Percentiles rank a stretch among this genome's conserved stretches.
phyloP scores from a whole-genome alignment of 1,284 basidiomycete species.

The Pseudozyma hubeiensis region DNA sequence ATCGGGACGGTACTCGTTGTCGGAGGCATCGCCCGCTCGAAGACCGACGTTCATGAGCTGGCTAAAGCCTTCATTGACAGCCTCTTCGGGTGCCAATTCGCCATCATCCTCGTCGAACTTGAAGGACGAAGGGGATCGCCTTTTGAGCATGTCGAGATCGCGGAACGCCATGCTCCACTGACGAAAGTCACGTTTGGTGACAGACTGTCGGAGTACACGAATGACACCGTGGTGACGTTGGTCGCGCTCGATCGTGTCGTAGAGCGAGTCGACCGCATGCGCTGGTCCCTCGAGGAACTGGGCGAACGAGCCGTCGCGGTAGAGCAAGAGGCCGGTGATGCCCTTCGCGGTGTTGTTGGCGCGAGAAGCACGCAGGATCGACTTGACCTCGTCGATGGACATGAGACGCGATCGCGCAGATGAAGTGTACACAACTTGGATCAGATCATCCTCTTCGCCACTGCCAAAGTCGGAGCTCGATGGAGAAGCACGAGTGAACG shows the following conservation, averaged over 20 bases:
- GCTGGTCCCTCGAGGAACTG: constrained; percentile 52
- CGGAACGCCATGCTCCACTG: constrained; percentile 55
- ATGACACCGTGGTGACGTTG: constrained; percentile 44
- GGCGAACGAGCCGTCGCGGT: constrained; percentile 49
- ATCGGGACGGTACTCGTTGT: constrained; percentile 40
- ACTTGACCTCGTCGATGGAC: constrained; percentile 22
- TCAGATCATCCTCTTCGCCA: constrained; percentile 22
- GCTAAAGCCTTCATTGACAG: constrained; percentile 36
- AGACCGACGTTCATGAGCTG: constrained; percentile 49
- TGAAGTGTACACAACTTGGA: constrained; percentile 53
- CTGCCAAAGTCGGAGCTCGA: constrained; percentile 8
- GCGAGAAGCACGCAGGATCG: constrained; percentile 36
- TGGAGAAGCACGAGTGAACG: constrained; percentile 10
- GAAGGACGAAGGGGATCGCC: constrained; percentile 1
- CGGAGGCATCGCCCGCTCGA: constrained; percentile 25
- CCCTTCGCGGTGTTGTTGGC: constrained; percentile 30
- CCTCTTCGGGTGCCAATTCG: constrained; percentile 20
- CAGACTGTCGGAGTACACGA: constrained; percentile 24
- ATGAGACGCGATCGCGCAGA: constrained; percentile 36
- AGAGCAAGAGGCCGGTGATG: constrained; percentile 47
- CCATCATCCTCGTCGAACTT: not conserved
- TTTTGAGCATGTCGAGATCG: constrained; percentile 42
- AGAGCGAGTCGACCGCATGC: constrained; percentile 31
- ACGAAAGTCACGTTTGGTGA: constrained; percentile 40
- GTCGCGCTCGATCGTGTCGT: constrained; percentile 41